A percentile compares a stretch with the other conserved stretches of the same genome.
Conservation (phyloP, 2,329 filamentous ascomycete genomes). For the Cryphonectria carpinicola region DNA sequence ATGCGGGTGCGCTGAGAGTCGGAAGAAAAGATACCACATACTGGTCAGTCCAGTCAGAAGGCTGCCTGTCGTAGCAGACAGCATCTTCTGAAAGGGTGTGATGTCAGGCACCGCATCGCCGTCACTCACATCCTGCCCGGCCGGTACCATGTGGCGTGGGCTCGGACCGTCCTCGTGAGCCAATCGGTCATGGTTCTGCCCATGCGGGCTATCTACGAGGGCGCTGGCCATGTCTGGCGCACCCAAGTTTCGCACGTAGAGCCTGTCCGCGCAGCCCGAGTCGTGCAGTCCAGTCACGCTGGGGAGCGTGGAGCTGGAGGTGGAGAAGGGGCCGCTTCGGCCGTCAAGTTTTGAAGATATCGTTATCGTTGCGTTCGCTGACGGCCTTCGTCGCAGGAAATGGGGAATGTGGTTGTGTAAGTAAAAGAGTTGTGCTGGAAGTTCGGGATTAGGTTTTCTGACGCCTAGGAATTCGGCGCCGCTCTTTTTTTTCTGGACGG, state of each 20-base stretch:
- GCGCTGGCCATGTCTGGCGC: slow-evolving; percentile 23
- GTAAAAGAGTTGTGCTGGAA: background rate
- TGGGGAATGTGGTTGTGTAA: slow-evolving; percentile 9
- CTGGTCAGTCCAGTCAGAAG: slow-evolving; percentile 86
- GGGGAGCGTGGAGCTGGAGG: slow-evolving; percentile 25
- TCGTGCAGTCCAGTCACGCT: slow-evolving; percentile 26
- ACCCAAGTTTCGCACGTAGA: slow-evolving; percentile 12
- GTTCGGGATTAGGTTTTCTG: slow-evolving; percentile 6
- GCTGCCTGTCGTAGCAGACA: slow-evolving; percentile 90
- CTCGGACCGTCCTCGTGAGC: slow-evolving; percentile 40
- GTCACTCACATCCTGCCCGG: slow-evolving; percentile 39
- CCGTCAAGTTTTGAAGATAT: background rate
- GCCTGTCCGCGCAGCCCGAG: slow-evolving; percentile 9
- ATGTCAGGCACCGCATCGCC: slow-evolving; percentile 56
- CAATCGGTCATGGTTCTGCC: slow-evolving; percentile 46
- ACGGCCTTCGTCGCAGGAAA: background rate
- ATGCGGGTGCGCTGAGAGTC: background rate
- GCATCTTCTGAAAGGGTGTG: slow-evolving; percentile 87
- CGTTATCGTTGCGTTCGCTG: background rate
- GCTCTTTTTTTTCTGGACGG: slow-evolving; percentile 17
- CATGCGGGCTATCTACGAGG: slow-evolving; percentile 32
- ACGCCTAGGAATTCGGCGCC: slow-evolving; percentile 19
- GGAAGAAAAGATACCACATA: slow-evolving; percentile 46
- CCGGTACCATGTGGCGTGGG: slow-evolving; percentile 39
- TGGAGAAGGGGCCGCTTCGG: background rate